Evolutionary conservation across 1,139 yeast genomes (phyloP).

Genomic region (Protomyces arabidopsidicola): DNA sequence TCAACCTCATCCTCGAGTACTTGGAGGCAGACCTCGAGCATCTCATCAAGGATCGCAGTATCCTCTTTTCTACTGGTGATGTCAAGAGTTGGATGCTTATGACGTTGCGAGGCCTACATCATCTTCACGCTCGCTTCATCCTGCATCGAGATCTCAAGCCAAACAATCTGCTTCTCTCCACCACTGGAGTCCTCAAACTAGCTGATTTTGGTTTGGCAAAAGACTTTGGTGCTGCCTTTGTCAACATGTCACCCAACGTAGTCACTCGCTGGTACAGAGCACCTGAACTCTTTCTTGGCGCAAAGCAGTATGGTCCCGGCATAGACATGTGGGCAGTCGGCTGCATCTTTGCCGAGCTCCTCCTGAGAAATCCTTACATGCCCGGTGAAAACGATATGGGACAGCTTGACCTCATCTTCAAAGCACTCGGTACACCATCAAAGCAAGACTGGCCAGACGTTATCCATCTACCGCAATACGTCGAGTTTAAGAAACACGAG

Average conservation of each 20-base stretch:
- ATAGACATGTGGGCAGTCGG: constrained; percentile 95
- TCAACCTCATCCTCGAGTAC: constrained; percentile 84
- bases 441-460: constrained; percentile 92
- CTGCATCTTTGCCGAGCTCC: constrained; percentile 88
- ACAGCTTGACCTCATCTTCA: constrained; percentile 83
- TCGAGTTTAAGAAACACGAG: constrained; percentile 22
- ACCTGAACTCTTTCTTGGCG: constrained; percentile 85
- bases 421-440: constrained; percentile 94
- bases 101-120: constrained; percentile 91
- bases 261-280: constrained; percentile 98
- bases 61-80: constrained; percentile 79
- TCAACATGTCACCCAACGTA: constrained; percentile 55
- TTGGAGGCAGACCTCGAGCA: constrained; percentile 89
- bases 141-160: constrained; percentile 63
- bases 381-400: constrained; percentile 90
- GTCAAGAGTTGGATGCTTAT: constrained; percentile 89
- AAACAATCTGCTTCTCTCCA: constrained; percentile 83
- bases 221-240: constrained; percentile 34
- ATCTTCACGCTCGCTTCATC: constrained; percentile 85
- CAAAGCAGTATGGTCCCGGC: constrained; percentile 80
- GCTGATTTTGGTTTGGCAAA: constrained; percentile 61
- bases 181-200: constrained; percentile 84
- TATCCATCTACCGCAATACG: constrained; percentile 65
- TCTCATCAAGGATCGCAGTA: constrained; percentile 70
- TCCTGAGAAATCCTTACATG: constrained; percentile 89